Evolutionary conservation across 2,329 filamentous ascomycete species (phyloP), one percentile per base, ranked within the genome.

Genomic region (Trichoderma lentiforme): DNA sequence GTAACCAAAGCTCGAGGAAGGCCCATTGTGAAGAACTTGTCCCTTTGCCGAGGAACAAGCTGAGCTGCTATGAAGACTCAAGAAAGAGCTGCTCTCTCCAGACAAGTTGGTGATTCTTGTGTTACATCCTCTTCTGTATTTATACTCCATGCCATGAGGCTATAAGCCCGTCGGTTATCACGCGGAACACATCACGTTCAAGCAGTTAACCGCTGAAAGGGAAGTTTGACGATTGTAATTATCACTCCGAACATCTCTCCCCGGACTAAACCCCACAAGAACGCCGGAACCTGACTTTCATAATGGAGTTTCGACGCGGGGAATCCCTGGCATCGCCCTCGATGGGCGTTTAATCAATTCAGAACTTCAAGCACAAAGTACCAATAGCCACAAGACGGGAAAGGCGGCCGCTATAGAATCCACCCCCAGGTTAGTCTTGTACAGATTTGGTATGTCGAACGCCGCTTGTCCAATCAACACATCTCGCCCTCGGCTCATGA

Each of bases 151-250:
- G 15, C 2, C 3, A 51, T 51, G 24, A 24, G 21, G 47, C 24
- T 34, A 65, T 65, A 58, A 28, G 69, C 47, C 69, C 69, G 69
- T 58, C 69, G 69, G 69, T 47, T 67, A 39, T 43, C 61, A 58
- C 56, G 34, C 14, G 14, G 21, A 24, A 6, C 5, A 32, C 43
- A 47, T 47, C 28, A 60, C 32, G 3, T 9, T 11, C 28, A 60
- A 12, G 11, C 28, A 12, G 32, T 28, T 56, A 26, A 34, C n/a
- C 32, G 18, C 51, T n/a, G 36, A 64, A 51, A 63, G n/a, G 47
- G 61, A 65, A 57, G 18, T 56, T 47, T 39, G 8, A 21, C 21
- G 21, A 57, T 24, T 28, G 32, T 51, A 4, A 47, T n/a, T 15
- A 34, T 34, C 47, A 57, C n/a, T 71, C 51, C 30, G 34, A 57